These are phyloP conservation scores for Guillardia theta DNA, from an alignment of 78 protist species.

Conservation along the genomic window DNA sequence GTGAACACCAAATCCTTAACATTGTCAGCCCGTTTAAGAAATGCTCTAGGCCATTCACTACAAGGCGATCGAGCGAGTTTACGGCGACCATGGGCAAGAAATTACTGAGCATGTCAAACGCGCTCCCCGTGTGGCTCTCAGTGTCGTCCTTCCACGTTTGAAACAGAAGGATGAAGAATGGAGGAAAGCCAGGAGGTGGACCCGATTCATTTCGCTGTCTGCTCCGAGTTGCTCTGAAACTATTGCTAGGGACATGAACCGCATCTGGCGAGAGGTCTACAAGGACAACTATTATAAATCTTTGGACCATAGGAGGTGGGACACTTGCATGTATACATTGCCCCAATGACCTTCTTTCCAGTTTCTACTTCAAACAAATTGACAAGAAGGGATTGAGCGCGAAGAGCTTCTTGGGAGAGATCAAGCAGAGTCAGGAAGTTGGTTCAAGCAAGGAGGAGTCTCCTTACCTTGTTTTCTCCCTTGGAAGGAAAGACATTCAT, in stretches of 20 bases:
- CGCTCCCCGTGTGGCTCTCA: not conserved
- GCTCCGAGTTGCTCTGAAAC: no score
- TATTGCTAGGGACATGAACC: conserved; percentile 37
- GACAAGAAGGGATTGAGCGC: not conserved
- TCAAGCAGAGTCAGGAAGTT: no score
- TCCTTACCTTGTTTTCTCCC: not conserved
- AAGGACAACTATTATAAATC: conserved; percentile 74
- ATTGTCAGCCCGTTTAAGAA: not conserved
- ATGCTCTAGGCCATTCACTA: not conserved
- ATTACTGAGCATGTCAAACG: not conserved
- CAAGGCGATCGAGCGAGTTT: not conserved
- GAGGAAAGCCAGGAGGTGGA: not conserved
- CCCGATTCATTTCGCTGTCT: no score
- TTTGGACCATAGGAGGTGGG: conserved; percentile 80
- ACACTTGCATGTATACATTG: no score
- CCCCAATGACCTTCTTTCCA: no score
- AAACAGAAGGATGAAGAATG: conserved; percentile 24
- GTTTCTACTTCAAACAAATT: conserved; percentile 62
- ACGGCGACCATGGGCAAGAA: conserved; percentile 22
- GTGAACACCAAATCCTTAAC: not conserved
- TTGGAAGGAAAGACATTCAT: not conserved
- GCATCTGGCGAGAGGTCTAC: conserved; percentile 77
- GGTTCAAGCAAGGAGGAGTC: no score
- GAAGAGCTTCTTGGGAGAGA: not conserved
- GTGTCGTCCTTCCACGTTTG: not conserved